These are phyloP conservation scores for Bocquillonia castaneifolia DNA, from an alignment of 441 rosid genomes.

Conservation along the genomic window DNA sequence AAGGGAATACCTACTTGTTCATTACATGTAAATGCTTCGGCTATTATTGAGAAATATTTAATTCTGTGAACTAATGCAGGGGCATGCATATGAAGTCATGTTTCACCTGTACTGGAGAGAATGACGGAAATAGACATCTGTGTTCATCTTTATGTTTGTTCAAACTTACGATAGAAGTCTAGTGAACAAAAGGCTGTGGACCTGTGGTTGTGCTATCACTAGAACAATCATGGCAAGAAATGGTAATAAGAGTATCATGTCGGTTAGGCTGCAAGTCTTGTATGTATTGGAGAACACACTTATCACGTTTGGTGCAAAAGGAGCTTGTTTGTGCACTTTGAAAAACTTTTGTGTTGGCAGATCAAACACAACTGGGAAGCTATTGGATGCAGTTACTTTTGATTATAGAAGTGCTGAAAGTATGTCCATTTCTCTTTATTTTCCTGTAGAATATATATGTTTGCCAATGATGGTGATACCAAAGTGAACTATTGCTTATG, in stretches of 20 bases:
- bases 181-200: not conserved
- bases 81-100: not conserved
- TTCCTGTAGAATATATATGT: conserved; percentile 9
- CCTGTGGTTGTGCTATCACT: not conserved
- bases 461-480: conserved; percentile 8
- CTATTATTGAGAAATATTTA: not conserved
- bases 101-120: not conserved
- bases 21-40: not conserved
- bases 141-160: not conserved
- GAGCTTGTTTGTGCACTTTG: conserved; percentile 1
- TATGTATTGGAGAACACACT: conserved; percentile 10
- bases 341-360: conserved; percentile 2
- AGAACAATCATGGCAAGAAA: not conserved
- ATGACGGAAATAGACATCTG: not conserved
- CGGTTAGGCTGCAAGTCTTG: conserved; percentile 2
- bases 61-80: not conserved
- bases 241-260: not conserved
- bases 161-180: not conserved
- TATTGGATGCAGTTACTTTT: conserved; percentile 18
- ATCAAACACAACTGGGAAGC: conserved; percentile 17
- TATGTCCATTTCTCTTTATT: not conserved
- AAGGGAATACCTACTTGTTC: not conserved
- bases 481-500: conserved; percentile 18
- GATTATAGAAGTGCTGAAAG: conserved; percentile 10
- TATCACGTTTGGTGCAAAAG: conserved; percentile 17